phyloP scores from a whole-genome alignment of 1,139 yeast genomes.

The Pichia norvegensis region DNA sequence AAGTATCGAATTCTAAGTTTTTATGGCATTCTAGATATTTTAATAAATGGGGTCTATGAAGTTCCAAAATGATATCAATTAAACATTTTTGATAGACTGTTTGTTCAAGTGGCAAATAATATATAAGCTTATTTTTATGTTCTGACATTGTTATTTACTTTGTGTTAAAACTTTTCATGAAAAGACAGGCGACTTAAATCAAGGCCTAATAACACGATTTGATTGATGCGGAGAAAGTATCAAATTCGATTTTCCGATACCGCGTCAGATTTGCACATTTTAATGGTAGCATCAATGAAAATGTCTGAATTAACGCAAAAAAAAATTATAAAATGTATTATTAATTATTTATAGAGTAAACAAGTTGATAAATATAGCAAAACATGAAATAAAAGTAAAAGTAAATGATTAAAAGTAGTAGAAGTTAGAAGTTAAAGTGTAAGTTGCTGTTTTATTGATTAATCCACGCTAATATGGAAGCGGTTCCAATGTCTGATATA shows the following conservation, averaged over 20 bases:
- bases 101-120: conserved; percentile 48
- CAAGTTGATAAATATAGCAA: no score
- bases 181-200: no score
- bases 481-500: conserved; percentile 14
- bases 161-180: no score
- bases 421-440: neutral
- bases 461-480: conserved; percentile 1
- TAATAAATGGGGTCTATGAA: conserved; percentile 36
- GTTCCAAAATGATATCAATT: conserved; percentile 42
- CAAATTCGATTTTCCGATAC: neutral
- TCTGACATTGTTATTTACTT: neutral
- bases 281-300: neutral
- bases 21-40: conserved; percentile 20
- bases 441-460: neutral
- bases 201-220: no score
- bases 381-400: neutral
- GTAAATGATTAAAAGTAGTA: neutral
- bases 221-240: neutral
- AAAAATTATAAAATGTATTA: neutral
- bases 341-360: no score
- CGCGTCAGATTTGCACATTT: neutral
- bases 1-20: neutral
- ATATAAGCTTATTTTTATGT: conserved; percentile 25
- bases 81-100: conserved; percentile 51
- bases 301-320: no score